Base-by-base conservation (phyloP, 352 stramenopile genomes). In the Globisporangium uncinulatum region DNA sequence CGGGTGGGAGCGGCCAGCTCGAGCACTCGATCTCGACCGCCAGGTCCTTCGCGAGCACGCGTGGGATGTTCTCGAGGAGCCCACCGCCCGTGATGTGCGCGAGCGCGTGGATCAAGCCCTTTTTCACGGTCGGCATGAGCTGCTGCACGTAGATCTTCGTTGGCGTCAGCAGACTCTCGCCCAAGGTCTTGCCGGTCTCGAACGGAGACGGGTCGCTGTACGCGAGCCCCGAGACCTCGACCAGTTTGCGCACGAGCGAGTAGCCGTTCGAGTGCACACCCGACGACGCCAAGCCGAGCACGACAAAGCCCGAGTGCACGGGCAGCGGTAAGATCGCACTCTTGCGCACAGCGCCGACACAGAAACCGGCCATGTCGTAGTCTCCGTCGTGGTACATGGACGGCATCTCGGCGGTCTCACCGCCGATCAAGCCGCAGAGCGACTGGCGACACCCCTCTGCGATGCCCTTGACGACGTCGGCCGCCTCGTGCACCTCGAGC, bases 261-360 rank as follows among this genome's bases (percentile, higher is more conserved):
- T 98, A 99, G 13, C 97, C 97, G 79, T 99, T 99, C 70, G 96
- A 99, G 79, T 99, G 97, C 36, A 99, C 86, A 48, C 97, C 97
- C 47, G 89, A 98, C 46, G 95, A 99, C 17, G 92, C 70, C 57
- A 99, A 69, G 59, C 96, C 97, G 43, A 99, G 73, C 51, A 99
- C 82, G 15, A 95, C 84, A 73, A 98, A 96, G 34, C 96, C 97
- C 21, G 68, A 67, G 24, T 62, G 51, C 44, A 99, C 71, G 6
- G 92, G 94, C 13, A 99, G 76, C 32, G 86, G 86, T 47, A 95
- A 52, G 50, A 95, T 89, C 44, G 81, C 76, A 48, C 71, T 82
- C 73, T 95, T 92, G 60, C 73, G 70, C 42, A 99, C 97, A 21
- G 97, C 96, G 59, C 97, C 97, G 15, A 99, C 96, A 57, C 86